Evolutionary conservation across 2,329 filamentous ascomycete species (phyloP), one percentile per base, ranked within the genome.

Genomic region (Onygena corvina): DNA sequence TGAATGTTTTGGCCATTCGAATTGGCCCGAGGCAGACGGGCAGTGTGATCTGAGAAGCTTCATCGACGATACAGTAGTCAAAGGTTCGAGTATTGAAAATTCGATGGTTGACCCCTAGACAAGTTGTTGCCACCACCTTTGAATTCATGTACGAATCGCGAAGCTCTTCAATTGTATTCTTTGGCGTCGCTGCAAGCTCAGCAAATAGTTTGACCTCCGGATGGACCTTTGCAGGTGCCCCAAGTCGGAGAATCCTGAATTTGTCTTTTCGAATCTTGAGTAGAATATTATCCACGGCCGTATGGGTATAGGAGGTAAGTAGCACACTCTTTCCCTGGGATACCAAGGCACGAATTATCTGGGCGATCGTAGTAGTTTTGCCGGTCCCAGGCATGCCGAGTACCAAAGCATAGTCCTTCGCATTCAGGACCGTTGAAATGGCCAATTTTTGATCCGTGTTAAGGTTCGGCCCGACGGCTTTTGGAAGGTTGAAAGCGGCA

Each of bases 361-460:
- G 89, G 3, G 90, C 88, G 60, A 98, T 96, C 0, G 92, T 98
- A 0, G 92, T 98, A 2, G 92, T 98, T 67, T 98, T 98, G 51
- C 92, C 92, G 0, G 92, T 98, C 5, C 92, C 92, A 1, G 92
- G 92, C 92, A 98, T 98, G 23, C 92, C 92, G 16, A 98, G 77
- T 9, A 98, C 89, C n/a, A 98, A 74, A 5, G 92, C 90, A 65
- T 96, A 98, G 68, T 98, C 89, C 57, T 85, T 79, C 2, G 92
- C 90, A 59, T 84, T 87, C 84, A 98, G 93, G 33, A 98, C 90
- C 66, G 95, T 96, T 57, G 87, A 78, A 47, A 98, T 88, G 0
- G 92, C 92, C 51, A 75, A 76, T 59, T 76, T 81, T 65, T 98
- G 92, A 61, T 96, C 92, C 7, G 85, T 73, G 56, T 98, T 98